phyloP scores from a whole-genome alignment of 345 rosid genomes.

The Camelina laxa region DNA sequence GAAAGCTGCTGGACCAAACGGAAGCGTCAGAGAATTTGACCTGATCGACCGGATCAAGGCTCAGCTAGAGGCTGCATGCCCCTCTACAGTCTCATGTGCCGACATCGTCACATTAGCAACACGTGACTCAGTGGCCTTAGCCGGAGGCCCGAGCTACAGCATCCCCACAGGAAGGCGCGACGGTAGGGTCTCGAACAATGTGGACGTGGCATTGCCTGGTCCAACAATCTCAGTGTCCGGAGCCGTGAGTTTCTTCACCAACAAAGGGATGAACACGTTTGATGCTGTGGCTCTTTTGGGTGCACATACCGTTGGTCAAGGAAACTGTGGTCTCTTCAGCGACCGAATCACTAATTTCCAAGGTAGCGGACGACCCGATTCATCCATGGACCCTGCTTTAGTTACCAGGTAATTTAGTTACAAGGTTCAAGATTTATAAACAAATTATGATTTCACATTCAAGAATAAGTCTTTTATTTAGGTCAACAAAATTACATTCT shows the following conservation, averaged over 20 bases:
- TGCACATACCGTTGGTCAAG: slow-evolving; percentile 63
- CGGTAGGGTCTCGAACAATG: slow-evolving; percentile 50
- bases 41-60: slow-evolving; percentile 66
- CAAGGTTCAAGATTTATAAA: neutral
- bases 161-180: slow-evolving; percentile 74
- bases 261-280: slow-evolving; percentile 40
- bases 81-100: slow-evolving; percentile 73
- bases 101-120: slow-evolving; percentile 50
- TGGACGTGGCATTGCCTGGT: slow-evolving; percentile 53
- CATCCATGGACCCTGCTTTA: slow-evolving; percentile 54
- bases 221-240: slow-evolving; percentile 53
- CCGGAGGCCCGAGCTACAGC: slow-evolving; percentile 50
- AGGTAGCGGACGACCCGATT: slow-evolving; percentile 55
- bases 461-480: neutral
- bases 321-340: slow-evolving; percentile 58
- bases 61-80: slow-evolving; percentile 61
- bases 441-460: neutral
- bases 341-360: slow-evolving; percentile 63
- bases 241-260: slow-evolving; percentile 50
- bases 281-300: slow-evolving; percentile 68
- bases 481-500: neutral
- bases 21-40: slow-evolving; percentile 63
- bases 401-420: slow-evolving; percentile 26
- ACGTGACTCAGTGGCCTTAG: slow-evolving; percentile 44
- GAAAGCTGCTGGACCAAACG: slow-evolving; percentile 69